phyloP scores from a whole-genome alignment of 805 yeast genomes.

The Hyphopichia homilentoma region DNA sequence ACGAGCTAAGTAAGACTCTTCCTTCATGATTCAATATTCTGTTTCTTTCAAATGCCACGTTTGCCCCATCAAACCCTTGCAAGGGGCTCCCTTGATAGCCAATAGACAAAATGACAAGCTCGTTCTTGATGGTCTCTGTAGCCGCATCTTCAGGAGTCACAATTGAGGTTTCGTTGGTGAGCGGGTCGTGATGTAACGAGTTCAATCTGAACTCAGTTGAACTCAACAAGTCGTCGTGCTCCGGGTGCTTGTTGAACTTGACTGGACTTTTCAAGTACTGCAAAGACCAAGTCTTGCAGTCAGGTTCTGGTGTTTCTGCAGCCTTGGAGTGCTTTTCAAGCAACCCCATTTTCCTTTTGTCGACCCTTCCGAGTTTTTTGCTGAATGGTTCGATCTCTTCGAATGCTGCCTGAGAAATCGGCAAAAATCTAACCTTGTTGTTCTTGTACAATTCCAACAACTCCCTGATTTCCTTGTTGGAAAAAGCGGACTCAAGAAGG shows the following conservation, averaged over 20 bases:
- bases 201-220: constrained; percentile 51
- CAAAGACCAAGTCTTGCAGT: constrained; percentile 53
- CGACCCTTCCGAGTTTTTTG: constrained; percentile 43
- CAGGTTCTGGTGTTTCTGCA: constrained; percentile 1
- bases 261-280: constrained; percentile 68
- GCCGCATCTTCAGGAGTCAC: constrained; percentile 27
- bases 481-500: constrained; percentile 77
- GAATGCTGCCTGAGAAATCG: constrained; percentile 31
- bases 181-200: constrained; percentile 35
- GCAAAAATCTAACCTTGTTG: constrained; percentile 44
- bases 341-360: constrained; percentile 63
- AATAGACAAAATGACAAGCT: constrained; percentile 72
- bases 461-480: constrained; percentile 90
- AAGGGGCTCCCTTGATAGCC: constrained; percentile 77
- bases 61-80: constrained; percentile 47
- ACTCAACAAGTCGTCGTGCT: constrained; percentile 34
- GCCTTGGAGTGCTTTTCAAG: constrained; percentile 44
- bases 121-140: constrained; percentile 39
- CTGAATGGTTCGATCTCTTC: constrained; percentile 18
- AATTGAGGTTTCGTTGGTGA: constrained; percentile 28
- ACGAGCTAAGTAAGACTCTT: constrained; percentile 17
- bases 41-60: constrained; percentile 26
- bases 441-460: constrained; percentile 54
- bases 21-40: constrained; percentile 32
- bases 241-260: constrained; percentile 40